Evolutionary conservation across 352 stramenopile species (phyloP).

Genomic region (Thalassiosira sp.): DNA sequence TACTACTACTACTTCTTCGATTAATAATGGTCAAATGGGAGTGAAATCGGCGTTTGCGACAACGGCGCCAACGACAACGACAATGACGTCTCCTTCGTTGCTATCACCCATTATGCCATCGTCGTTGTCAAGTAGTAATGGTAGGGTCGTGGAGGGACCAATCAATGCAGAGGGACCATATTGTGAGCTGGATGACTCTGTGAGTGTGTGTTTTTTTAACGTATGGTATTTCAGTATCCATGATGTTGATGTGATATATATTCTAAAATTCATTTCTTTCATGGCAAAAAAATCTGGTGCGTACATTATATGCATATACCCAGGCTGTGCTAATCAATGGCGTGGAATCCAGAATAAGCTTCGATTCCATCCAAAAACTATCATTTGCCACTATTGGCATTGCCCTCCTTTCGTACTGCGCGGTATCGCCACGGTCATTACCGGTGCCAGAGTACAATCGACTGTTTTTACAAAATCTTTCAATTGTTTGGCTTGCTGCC

Average conservation of each 20-base stretch:
- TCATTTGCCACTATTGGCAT: slow-evolving; percentile 42
- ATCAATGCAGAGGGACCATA: slow-evolving; percentile 33
- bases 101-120: slow-evolving; percentile 11
- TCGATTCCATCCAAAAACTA: slow-evolving; percentile 74
- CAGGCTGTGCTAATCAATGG: slow-evolving; percentile 37
- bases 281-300: too few species aligned
- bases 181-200: slow-evolving; percentile 33
- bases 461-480: slow-evolving; percentile 74
- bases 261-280: too few species aligned
- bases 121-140: too few species aligned
- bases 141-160: neutral
- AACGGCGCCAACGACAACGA: neutral
- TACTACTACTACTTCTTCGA: neutral
- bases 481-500: slow-evolving; percentile 44
- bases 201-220: slow-evolving; percentile 30
- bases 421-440: slow-evolving; percentile 68
- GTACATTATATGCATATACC: too few species aligned
- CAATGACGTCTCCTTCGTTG: slow-evolving; percentile 2
- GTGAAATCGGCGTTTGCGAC: slow-evolving; percentile 24
- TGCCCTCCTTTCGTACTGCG: slow-evolving; percentile 55
- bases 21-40: slow-evolving; percentile 11
- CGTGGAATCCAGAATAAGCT: slow-evolving; percentile 48
- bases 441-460: slow-evolving; percentile 70
- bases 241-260: too few species aligned
- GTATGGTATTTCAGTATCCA: too few species aligned